Evolutionary conservation across 1,284 basidiomycete genomes (phyloP).

Genomic region (Melampsora abietis-canadensis): DNA sequence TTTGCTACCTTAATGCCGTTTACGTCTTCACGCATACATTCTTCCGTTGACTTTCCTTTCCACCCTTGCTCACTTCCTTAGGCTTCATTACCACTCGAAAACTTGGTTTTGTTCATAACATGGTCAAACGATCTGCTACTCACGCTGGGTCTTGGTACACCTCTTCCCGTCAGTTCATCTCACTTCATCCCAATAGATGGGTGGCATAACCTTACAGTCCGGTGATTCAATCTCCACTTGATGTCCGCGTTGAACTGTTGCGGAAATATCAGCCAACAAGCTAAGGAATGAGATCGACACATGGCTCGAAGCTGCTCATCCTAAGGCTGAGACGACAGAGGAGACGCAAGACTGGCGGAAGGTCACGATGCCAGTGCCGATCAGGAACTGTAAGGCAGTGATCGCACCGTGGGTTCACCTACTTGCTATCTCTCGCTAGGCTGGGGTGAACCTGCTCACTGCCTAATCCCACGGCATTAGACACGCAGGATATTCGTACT

Average conservation of each 20-base stretch:
- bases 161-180: slow-evolving; percentile 60
- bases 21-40: no score
- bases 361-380: slow-evolving; percentile 61
- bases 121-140: slow-evolving; percentile 59
- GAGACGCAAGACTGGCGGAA: slow-evolving; percentile 56
- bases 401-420: slow-evolving; percentile 77
- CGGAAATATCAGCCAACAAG: slow-evolving; percentile 57
- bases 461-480: slow-evolving; percentile 56
- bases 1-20: no score
- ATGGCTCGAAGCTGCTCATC: slow-evolving; percentile 59
- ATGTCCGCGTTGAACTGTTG: slow-evolving; percentile 19
- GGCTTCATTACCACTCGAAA: no score
- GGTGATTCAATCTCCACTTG: slow-evolving; percentile 2
- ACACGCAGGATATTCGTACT: slow-evolving; percentile 94
- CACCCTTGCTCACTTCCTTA: no score
- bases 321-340: slow-evolving; percentile 56
- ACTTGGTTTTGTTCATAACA: neutral
- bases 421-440: neutral
- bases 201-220: no score
- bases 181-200: no score
- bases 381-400: slow-evolving; percentile 77
- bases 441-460: slow-evolving; percentile 1
- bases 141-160: slow-evolving; percentile 93
- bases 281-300: slow-evolving; percentile 64
- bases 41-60: no score